Conservation (phyloP, 305 asterid species). For the Solanum hybrid region DNA sequence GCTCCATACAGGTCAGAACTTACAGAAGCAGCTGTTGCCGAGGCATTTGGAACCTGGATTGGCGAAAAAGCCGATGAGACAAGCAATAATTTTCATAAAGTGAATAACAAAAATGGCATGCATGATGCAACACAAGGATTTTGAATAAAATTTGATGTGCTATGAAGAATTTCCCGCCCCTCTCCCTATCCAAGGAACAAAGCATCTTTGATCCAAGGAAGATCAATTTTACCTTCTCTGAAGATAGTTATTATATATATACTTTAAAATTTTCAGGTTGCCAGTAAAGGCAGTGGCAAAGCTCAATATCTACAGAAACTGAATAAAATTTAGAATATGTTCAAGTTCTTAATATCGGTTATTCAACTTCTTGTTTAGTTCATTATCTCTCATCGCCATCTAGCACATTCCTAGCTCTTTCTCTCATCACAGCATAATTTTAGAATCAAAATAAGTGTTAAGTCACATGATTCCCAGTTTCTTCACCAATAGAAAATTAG, state of each 20-base stretch:
- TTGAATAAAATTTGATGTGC: neutral
- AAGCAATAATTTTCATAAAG: neutral
- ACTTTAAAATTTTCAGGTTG: neutral
- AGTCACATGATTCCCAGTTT: neutral
- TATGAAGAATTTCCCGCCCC: neutral
- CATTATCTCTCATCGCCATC: neutral
- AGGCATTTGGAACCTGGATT: constrained; percentile 82
- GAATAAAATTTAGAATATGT: neutral
- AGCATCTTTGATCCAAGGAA: neutral
- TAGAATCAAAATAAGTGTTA: neutral
- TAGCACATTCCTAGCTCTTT: neutral
- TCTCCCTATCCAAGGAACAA: neutral
- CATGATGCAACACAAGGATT: neutral
- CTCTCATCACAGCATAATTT: neutral
- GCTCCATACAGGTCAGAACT: constrained; percentile 96
- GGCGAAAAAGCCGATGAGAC: neutral
- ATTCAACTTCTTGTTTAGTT: neutral
- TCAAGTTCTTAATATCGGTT: neutral
- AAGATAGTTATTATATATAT: neutral
- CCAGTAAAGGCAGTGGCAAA: neutral
- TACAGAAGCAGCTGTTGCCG: constrained; percentile 99
- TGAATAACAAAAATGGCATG: neutral
- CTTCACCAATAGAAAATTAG: neutral
- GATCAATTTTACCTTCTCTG: neutral
- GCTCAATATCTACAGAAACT: neutral